These are phyloP conservation scores for Eucalyptus caleyi DNA, from an alignment of 345 rosid species.

Conservation along the genomic window DNA sequence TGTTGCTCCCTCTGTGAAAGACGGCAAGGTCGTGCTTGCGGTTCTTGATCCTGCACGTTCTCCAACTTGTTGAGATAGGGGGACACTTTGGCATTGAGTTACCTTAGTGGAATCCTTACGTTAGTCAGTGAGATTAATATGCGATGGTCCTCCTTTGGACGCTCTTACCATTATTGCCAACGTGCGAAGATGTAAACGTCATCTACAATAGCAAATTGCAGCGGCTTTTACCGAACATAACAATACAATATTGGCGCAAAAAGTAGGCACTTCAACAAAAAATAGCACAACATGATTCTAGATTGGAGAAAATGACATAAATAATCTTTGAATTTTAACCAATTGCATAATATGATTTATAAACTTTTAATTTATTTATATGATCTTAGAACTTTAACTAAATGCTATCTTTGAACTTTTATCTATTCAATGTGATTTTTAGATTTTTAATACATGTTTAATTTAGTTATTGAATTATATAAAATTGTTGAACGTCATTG, in stretches of 20 bases:
- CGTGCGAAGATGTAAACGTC: too few relatives aligned
- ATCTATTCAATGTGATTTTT: rapidly evolving
- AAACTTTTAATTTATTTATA: too few relatives aligned
- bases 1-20: neutral
- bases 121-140: too few relatives aligned
- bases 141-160: neutral
- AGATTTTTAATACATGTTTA: too few relatives aligned
- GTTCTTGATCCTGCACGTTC: neutral
- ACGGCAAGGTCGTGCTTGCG: neutral
- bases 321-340: rapidly evolving
- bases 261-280: too few relatives aligned
- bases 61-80: neutral
- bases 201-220: neutral
- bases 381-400: rapidly evolving
- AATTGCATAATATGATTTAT: too few relatives aligned
- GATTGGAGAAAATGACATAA: too few relatives aligned
- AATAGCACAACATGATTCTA: too few relatives aligned
- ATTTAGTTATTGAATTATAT: rapidly evolving
- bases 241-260: too few relatives aligned
- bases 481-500: rapidly evolving
- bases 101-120: neutral
- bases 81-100: neutral
- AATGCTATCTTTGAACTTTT: too few relatives aligned
- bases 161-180: neutral
- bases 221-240: neutral